Evolutionary conservation across 345 rosid species (phyloP).

Genomic region (Hypericum androsaemum): DNA sequence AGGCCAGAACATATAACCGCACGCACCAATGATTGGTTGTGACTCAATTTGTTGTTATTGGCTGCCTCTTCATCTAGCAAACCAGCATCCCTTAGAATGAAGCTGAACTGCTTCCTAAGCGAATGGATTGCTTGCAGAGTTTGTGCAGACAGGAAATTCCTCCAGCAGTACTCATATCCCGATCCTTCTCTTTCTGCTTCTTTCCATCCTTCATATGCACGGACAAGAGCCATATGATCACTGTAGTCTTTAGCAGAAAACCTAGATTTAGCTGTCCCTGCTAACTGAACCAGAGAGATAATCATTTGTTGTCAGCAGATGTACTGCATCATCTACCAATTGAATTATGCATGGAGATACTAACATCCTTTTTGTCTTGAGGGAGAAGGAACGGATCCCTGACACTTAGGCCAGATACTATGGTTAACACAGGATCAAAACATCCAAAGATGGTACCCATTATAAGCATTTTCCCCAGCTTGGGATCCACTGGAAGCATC

Average conservation of each 20-base stretch:
- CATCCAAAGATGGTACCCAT: slow-evolving; percentile 93
- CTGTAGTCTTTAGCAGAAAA: slow-evolving; percentile 97
- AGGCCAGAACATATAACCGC: slow-evolving; percentile 94
- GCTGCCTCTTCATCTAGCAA: slow-evolving; percentile 53
- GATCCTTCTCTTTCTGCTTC: slow-evolving; percentile 94
- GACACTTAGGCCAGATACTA: slow-evolving; percentile 93
- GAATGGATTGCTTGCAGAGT: slow-evolving; percentile 96
- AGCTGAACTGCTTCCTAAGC: slow-evolving; percentile 78
- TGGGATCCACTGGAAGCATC: slow-evolving; percentile 95
- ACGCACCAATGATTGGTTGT: slow-evolving; percentile 79
- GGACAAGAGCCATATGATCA: slow-evolving; percentile 98
- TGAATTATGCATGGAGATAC: slow-evolving; percentile 13
- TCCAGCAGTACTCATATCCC: slow-evolving; percentile 94
- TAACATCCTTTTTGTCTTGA: slow-evolving; percentile 92
- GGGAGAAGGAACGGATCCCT: slow-evolving; percentile 98
- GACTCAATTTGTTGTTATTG: slow-evolving; percentile 70
- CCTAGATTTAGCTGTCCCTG: slow-evolving; percentile 90
- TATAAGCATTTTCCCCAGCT: slow-evolving; percentile 96
- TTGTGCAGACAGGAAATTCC: slow-evolving; percentile 89
- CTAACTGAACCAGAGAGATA: slow-evolving; percentile 44
- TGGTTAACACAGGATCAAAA: slow-evolving; percentile 86
- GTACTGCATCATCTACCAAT: background rate
- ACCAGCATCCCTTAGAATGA: slow-evolving; percentile 79
- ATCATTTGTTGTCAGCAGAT: slow-evolving; percentile 6
- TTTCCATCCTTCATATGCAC: slow-evolving; percentile 99